Evolutionary conservation across 2,329 filamentous ascomycete genomes (phyloP).

Genomic region (Helminthosporium solani): DNA sequence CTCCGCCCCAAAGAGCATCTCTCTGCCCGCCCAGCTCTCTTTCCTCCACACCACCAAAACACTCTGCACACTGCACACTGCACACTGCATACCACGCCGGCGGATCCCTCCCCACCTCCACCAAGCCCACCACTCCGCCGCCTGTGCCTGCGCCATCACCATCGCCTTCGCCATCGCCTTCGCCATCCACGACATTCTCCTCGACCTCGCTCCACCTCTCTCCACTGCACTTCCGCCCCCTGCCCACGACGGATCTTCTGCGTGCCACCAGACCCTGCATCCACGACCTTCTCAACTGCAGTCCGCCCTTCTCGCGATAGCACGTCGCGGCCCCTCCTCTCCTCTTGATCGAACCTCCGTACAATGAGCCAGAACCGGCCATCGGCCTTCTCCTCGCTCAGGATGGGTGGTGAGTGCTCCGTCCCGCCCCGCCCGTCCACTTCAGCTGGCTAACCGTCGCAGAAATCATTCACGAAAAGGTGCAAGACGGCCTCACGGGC

Average conservation of each 20-base stretch:
- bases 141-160: constrained; percentile 1
- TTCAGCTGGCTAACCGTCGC: constrained; percentile 43
- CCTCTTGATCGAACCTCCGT: constrained; percentile 26
- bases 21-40: constrained; percentile 13
- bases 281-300: constrained; percentile 49
- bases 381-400: constrained; percentile 81
- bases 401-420: constrained; percentile 87
- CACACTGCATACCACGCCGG: not conserved
- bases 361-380: constrained; percentile 89
- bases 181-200: constrained; percentile 20
- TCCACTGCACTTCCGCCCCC: constrained; percentile 9
- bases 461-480: constrained; percentile 99
- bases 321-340: constrained; percentile 38
- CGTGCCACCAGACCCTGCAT: constrained; percentile 42
- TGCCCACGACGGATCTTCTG: constrained; percentile 59
- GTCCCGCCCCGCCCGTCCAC: not conserved
- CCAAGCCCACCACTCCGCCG: constrained; percentile 1
- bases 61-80: constrained; percentile 1
- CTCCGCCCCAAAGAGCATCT: constrained; percentile 18
- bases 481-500: constrained; percentile 95
- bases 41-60: not conserved
- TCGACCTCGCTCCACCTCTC: constrained; percentile 9
- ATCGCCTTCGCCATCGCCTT: constrained; percentile 50
- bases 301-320: constrained; percentile 46
- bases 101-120: no score